Base-by-base conservation (phyloP, 345 rosid species). In the Salix brachista region DNA sequence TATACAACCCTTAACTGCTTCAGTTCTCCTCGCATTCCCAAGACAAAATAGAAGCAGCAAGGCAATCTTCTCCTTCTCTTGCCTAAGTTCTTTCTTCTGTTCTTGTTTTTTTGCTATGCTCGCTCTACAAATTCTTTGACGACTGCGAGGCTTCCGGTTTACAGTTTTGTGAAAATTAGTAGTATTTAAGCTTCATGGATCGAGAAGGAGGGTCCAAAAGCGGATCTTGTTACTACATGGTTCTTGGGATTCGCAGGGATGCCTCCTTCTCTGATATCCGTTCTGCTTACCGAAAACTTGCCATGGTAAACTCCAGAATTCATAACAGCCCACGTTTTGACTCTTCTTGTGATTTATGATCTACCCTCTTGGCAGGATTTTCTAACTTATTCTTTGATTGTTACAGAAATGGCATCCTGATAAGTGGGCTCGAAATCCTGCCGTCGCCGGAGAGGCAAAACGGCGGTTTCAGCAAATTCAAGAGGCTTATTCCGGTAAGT, bases 341-440 rank as follows among this genome's bases (percentile, higher is more conserved):
- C 37, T 4, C 1, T 69, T 11, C 41, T 41, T n/a, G 17, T 67
- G 14, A 28, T 1, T 61, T 32, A 72, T 21, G 1, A 2, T 36
- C 2, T 50, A n/a, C 39, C 8, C 32, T 74, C 19, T n/a, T 12
- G 69, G n/a, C 30, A 7, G 23, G 13, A 19, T 25, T 19, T 75
- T 6, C n/a, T 6, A 7, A 58, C 52, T 0, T 41, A 16, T 32
- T 75, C 16, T 25, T 26, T n/a, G 32, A 48, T 23, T 8, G 14
- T n/a, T 71, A 78, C 67, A 92, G 97, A 89, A 89, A 86, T 94
- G 98, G 98, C 98, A 92, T 68, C 98, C 98, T 13, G 98, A 94
- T 78, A 86, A 88, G 79, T 89, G 83, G 85, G 80, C 86, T 8
- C 75, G 76, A 73, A 89, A 87, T 28, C 91, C 94, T 7, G 86